A percentile compares a stretch with the other conserved stretches of the same genome.
These are phyloP conservation scores for Botrytis fabae DNA, from an alignment of 2,329 filamentous ascomycete species.

Conservation along the genomic window DNA sequence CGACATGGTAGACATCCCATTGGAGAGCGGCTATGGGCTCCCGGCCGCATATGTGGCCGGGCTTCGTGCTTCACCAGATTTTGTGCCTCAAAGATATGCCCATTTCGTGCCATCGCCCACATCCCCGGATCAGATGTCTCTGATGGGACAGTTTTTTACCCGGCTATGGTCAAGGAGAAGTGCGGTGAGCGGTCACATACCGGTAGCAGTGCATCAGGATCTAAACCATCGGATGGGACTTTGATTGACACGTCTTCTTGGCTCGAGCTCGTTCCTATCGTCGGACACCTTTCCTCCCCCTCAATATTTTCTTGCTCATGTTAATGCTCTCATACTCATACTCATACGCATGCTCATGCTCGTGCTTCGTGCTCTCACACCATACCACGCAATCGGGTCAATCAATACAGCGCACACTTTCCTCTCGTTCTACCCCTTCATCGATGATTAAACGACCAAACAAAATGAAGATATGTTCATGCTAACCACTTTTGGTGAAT, in stretches of 20 bases:
- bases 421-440: not conserved
- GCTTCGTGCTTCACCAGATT: conserved; percentile 14
- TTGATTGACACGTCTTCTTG: conserved; percentile 17
- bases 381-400: conserved; percentile 17
- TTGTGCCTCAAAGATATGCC: conserved; percentile 19
- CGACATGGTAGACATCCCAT: conserved; percentile 20
- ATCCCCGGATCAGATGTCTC: conserved; percentile 22
- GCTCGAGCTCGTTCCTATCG: conserved; percentile 4
- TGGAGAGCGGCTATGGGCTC: conserved; percentile 19
- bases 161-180: conserved; percentile 10
- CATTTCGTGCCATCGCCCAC: conserved; percentile 9
- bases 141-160: conserved; percentile 15
- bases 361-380: conserved; percentile 5
- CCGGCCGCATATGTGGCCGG: conserved; percentile 20
- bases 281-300: not conserved
- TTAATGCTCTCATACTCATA: not conserved
- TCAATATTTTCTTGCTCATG: conserved; percentile 4
- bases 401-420: not conserved
- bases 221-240: conserved; percentile 8
- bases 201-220: not conserved
- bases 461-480: not conserved
- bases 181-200: conserved; percentile 22
- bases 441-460: not conserved
- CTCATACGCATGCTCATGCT: not conserved
- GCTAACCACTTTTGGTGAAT: not conserved